Percentiles rank a stretch among this genome's conserved stretches.
phyloP scores from a whole-genome alignment of 495 filamentous ascomycete species.

The Aspergillus indologenus region DNA sequence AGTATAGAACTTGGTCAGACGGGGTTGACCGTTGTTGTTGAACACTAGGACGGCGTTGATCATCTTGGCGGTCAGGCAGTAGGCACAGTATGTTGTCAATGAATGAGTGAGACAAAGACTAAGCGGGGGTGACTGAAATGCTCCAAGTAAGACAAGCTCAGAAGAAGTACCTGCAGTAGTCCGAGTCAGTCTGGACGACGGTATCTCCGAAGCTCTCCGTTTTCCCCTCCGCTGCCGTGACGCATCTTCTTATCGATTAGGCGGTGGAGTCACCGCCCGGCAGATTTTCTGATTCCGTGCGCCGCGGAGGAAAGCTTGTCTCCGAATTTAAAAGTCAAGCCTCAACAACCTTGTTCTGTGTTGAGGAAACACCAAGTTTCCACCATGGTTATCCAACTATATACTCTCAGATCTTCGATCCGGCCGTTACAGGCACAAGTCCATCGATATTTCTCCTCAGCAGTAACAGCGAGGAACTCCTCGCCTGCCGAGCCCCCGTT shows the following conservation, averaged over 20 bases:
- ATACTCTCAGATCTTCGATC: slow-evolving; percentile 1
- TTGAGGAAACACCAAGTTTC: not conserved
- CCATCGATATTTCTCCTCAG: not conserved
- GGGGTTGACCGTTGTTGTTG: slow-evolving; percentile 94
- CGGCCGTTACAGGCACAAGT: not conserved
- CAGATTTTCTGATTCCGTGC: slow-evolving; percentile 11
- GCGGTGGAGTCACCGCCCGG: slow-evolving; percentile 15
- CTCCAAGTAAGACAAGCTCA: not conserved
- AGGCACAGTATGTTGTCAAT: not conserved
- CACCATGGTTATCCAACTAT: slow-evolving; percentile 8
- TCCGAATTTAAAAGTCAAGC: slow-evolving; percentile 6
- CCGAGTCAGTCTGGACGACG: too few relatives aligned
- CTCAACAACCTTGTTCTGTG: not conserved
- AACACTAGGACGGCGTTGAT: slow-evolving; percentile 99
- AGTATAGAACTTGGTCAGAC: slow-evolving; percentile 98
- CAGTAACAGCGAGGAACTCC: not conserved
- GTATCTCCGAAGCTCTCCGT: not conserved
- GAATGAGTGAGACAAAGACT: too few relatives aligned
- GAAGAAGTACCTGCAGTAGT: not conserved
- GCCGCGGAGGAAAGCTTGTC: slow-evolving; percentile 10
- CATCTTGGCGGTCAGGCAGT: too few relatives aligned
- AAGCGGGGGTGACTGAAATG: not conserved
- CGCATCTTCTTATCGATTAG: slow-evolving; percentile 11
- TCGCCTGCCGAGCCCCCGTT: too few relatives aligned
- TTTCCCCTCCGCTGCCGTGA: too few relatives aligned